Percentiles rank a stretch among this genome's conserved stretches.
These are phyloP conservation scores for Termitomyces sp. DNA, from an alignment of 768 basidiomycete species.

Conservation along the genomic window DNA sequence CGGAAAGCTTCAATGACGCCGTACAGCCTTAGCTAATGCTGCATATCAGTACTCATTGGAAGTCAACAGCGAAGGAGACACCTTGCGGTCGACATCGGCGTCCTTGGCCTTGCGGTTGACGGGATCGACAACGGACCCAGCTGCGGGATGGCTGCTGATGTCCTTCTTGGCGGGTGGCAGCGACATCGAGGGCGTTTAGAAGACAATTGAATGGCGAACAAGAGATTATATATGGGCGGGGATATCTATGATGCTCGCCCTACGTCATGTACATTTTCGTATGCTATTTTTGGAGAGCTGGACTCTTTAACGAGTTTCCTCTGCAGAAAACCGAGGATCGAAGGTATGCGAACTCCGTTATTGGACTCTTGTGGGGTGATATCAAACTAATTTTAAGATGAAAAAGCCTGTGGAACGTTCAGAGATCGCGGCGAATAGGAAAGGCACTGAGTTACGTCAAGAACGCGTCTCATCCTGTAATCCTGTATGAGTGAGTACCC, in stretches of 20 bases:
- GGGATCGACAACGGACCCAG: conserved; percentile 61
- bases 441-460: too few relatives aligned
- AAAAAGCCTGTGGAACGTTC: too few relatives aligned
- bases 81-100: conserved; percentile 79
- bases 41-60: background rate
- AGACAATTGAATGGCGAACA: background rate
- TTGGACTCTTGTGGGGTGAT: too few relatives aligned
- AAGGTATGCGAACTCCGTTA: too few relatives aligned
- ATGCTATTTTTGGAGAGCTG: background rate
- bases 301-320: too few relatives aligned
- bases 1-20: conserved; percentile 80
- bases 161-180: conserved; percentile 58
- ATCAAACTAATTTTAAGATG: too few relatives aligned
- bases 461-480: too few relatives aligned
- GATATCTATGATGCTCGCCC: conserved; percentile 3
- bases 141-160: conserved; percentile 49
- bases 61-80: conserved; percentile 9
- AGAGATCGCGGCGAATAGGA: too few relatives aligned
- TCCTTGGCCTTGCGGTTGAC: conserved; percentile 54
- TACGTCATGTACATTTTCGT: conserved; percentile 8
- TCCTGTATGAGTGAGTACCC: too few relatives aligned
- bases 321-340: too few relatives aligned
- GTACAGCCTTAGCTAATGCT: conserved; percentile 61
- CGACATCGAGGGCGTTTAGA: conserved; percentile 43
- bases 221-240: conserved; percentile 5